These are phyloP conservation scores for Arabidopsis arenosa DNA, from an alignment of 345 rosid species.

Conservation along the genomic window DNA sequence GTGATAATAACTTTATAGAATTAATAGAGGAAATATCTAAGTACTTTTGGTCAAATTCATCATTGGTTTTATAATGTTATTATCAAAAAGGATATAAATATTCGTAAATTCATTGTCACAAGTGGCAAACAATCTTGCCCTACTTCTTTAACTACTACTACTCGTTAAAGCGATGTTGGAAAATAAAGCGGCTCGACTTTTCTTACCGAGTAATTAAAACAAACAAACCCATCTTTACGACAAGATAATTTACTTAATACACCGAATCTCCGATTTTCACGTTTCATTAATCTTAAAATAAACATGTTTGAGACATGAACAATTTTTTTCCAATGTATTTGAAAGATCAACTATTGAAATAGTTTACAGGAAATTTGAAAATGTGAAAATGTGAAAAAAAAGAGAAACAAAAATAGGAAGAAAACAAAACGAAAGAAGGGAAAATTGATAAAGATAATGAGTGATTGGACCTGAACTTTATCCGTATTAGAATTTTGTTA, in stretches of 20 bases:
- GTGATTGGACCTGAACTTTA: slow-evolving; percentile 44
- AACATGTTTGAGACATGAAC: background rate
- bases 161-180: slow-evolving; percentile 41
- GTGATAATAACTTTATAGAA: slow-evolving; percentile 28
- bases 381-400: background rate
- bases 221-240: slow-evolving; percentile 11
- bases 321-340: background rate
- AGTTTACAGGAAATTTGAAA: background rate
- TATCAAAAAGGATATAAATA: slow-evolving; percentile 35
- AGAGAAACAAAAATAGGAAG: slow-evolving; percentile 13
- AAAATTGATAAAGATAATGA: slow-evolving; percentile 27
- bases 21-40: slow-evolving; percentile 29
- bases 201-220: slow-evolving; percentile 20
- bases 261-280: background rate
- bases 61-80: slow-evolving; percentile 30
- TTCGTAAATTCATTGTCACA: slow-evolving; percentile 35
- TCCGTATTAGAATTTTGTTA: slow-evolving; percentile 32
- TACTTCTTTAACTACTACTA: slow-evolving; percentile 47
- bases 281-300: slow-evolving; percentile 15
- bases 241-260: slow-evolving; percentile 11
- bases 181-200: slow-evolving; percentile 46
- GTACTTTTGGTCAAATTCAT: slow-evolving; percentile 33
- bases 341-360: background rate
- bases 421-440: slow-evolving; percentile 28
- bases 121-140: slow-evolving; percentile 51